Evolutionary conservation across 257 asterid species (phyloP).

Genomic region (Petunia secreta): DNA sequence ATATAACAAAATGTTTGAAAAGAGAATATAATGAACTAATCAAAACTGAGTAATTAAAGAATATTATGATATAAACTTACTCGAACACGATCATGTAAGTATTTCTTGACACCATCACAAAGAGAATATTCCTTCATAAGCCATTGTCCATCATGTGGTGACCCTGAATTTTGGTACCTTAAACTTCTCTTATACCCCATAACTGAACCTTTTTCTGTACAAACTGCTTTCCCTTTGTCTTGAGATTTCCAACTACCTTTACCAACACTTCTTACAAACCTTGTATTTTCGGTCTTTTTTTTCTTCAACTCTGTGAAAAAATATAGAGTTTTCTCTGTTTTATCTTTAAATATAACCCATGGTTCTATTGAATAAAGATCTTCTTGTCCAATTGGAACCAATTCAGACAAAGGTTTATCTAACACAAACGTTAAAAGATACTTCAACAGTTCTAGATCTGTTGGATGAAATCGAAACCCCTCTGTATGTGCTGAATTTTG

Average conservation of each 20-base stretch:
- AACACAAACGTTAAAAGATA: background rate
- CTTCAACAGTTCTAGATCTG: background rate
- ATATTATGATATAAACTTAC: background rate
- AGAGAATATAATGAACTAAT: too few relatives aligned
- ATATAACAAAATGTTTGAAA: background rate
- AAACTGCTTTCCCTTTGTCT: conserved; percentile 22
- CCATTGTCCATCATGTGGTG: background rate
- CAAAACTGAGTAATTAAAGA: background rate
- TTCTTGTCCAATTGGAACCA: background rate
- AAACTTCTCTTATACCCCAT: conserved; percentile 27
- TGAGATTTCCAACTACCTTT: conserved; percentile 28
- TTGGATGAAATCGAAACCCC: conserved; percentile 21
- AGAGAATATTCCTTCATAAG: conserved; percentile 23
- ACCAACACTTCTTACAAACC: conserved; percentile 14
- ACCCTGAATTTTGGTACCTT: conserved; percentile 8
- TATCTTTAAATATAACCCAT: background rate
- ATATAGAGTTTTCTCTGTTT: background rate
- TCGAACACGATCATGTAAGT: background rate
- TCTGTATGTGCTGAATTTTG: background rate
- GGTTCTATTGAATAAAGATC: conserved; percentile 25
- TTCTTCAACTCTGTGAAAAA: conserved; percentile 6
- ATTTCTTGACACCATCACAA: background rate
- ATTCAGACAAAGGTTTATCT: background rate
- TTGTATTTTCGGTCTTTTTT: background rate
- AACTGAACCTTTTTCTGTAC: background rate